Evolutionary conservation across 2,329 filamentous ascomycete species (phyloP), one percentile per base, ranked within the genome.

Genomic region (Aulographum hederae): DNA sequence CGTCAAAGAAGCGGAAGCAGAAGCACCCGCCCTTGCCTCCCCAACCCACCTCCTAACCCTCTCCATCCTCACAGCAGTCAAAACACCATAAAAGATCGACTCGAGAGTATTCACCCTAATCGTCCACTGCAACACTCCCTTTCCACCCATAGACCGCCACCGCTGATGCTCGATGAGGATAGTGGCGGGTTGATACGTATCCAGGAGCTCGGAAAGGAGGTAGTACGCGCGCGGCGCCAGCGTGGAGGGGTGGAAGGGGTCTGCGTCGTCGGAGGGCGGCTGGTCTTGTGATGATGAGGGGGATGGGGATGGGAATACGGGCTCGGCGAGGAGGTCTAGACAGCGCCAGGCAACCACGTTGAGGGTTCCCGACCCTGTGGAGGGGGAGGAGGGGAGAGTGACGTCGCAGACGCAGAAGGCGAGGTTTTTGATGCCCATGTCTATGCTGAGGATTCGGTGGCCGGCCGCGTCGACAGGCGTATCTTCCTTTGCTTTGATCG

Each of bases 351-450:
- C 41, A 18, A 39, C 32, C 14, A 50, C 13, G 11, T 20, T 30
- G 12, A 32, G 6, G 8, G 11, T 8, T n/a, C 6, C 23, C 17
- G 18, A 34, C 14, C 5, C 8, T 14, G 17, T 14, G 14, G 36
- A 14, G 11, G 16, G 13, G 16, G 8, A 13, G 11, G 10, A 8
- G 6, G 20, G 36, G 32, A 30, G 11, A 16, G 17, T 18, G 1
- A 65, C 45, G 13, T 54, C 44, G 19, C 79, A 50, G 37, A 80
- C 61, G 39, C 77, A 78, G 47, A 72, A 81, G 1, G 79, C 80
- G 3, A 91, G 58, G 47, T 91, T 91, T 27, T 70, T 71, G 40
- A 91, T 78, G 3, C 81, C 81, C 69, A 89, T 77, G 49, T 91
- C 81, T 38, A 91, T 76, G 46, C 78, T 85, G 20, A 89, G 51